A percentile compares a stretch with the other conserved stretches of the same genome.
These are phyloP conservation scores for Cucurbita argyrosperma DNA, from an alignment of 306 rosid species.

Conservation along the genomic window DNA sequence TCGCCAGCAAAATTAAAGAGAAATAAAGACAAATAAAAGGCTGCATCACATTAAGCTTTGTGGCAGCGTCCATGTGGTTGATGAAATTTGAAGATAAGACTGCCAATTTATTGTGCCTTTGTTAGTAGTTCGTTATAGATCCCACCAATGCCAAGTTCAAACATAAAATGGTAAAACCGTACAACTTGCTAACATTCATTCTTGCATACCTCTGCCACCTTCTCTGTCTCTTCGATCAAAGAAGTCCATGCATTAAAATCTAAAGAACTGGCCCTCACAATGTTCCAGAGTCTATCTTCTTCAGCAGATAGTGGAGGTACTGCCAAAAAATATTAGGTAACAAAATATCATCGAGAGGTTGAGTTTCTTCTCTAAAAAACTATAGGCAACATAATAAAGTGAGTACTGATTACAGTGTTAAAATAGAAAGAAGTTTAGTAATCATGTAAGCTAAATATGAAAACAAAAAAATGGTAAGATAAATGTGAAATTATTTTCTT, in stretches of 20 bases:
- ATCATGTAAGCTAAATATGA: background rate
- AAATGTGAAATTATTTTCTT: background rate
- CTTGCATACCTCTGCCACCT: conserved; percentile 59
- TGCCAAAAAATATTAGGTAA: conserved; percentile 2
- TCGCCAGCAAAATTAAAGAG: background rate
- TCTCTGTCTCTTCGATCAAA: conserved; percentile 93
- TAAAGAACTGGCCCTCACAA: conserved; percentile 75
- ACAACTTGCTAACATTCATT: background rate
- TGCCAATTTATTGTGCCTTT: background rate
- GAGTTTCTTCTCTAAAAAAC: background rate
- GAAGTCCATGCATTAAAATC: conserved; percentile 95
- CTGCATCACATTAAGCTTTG: background rate
- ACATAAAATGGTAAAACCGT: background rate
- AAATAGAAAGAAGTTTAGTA: background rate
- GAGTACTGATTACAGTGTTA: background rate
- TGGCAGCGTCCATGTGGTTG: background rate
- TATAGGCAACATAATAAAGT: background rate
- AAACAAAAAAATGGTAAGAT: background rate
- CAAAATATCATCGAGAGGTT: background rate
- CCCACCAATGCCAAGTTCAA: background rate
- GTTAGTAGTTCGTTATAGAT: background rate
- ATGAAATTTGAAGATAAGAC: background rate
- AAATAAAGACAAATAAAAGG: background rate
- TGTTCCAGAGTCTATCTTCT: conserved; percentile 91
- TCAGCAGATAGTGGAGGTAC: conserved; percentile 63